phyloP scores from a whole-genome alignment of 176 grass and related monocot species.

The Chrysopogon serrulatus region DNA sequence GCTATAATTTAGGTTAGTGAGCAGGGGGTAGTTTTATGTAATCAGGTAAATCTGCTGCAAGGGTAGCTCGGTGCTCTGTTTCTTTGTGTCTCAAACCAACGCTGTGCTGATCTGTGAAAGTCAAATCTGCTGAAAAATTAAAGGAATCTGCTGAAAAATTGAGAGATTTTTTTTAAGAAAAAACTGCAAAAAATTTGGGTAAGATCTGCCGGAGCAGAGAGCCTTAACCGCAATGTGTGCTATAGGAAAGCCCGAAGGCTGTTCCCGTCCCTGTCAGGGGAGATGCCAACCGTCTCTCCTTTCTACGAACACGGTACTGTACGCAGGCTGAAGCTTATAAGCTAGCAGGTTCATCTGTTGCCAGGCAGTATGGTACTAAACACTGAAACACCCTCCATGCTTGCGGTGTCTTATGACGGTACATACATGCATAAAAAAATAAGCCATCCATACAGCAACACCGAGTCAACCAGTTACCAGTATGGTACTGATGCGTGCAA shows the following conservation, averaged over 20 bases:
- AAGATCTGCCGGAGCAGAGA: constrained; percentile 39
- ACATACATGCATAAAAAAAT: not conserved
- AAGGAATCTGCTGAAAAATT: too few relatives aligned
- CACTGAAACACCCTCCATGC: not conserved
- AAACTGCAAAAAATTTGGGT: constrained; percentile 51
- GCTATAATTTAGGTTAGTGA: not conserved
- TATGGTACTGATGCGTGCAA: not conserved
- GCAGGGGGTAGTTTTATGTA: not conserved
- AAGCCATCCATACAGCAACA: not conserved
- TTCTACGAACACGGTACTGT: constrained; percentile 5
- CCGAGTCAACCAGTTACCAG: not conserved
- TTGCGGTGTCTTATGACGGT: not conserved
- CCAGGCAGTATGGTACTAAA: not conserved
- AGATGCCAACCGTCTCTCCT: constrained; percentile 98
- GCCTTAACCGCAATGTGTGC: constrained; percentile 62
- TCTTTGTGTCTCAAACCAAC: not conserved
- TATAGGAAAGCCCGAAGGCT: constrained; percentile 33
- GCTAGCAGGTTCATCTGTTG: too few relatives aligned
- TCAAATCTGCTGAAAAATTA: constrained; percentile 23
- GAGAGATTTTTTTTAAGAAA: too few relatives aligned
- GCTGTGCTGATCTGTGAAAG: not conserved
- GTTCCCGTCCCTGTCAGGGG: constrained; percentile 77
- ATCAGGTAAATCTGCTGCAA: not conserved
- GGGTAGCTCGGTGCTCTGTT: not conserved
- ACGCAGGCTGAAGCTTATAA: not conserved